These are phyloP conservation scores for Phlebiopsis gigantea DNA, from an alignment of 768 basidiomycete species.

Conservation along the genomic window DNA sequence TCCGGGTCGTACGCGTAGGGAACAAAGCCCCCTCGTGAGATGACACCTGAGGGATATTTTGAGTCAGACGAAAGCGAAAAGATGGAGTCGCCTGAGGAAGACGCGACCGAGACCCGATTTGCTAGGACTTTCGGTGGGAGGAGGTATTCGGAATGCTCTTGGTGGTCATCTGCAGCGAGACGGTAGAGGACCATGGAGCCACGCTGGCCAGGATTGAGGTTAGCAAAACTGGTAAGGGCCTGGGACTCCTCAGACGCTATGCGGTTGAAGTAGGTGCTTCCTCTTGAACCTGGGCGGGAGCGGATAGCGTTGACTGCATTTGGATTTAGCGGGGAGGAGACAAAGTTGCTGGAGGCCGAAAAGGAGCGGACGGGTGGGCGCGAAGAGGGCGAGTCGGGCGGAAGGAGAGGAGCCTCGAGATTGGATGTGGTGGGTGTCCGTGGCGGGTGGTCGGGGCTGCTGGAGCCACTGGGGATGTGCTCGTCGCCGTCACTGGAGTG, in stretches of 20 bases:
- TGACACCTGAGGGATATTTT: constrained; percentile 53
- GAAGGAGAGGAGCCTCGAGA: constrained; percentile 28
- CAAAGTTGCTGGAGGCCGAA: constrained; percentile 30
- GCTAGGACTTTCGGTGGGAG: constrained; percentile 26
- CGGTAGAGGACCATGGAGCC: constrained; percentile 69
- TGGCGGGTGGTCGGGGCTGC: constrained; percentile 12
- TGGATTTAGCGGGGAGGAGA: constrained; percentile 52
- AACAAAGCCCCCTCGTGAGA: constrained; percentile 37
- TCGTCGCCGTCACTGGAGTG: constrained; percentile 6
- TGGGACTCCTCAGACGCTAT: constrained; percentile 41
- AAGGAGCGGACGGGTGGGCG: constrained; percentile 21
- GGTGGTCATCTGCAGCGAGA: constrained; percentile 38
- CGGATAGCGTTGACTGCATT: constrained; percentile 29
- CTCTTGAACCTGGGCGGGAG: constrained; percentile 35
- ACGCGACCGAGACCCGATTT: constrained; percentile 40
- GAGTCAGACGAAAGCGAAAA: constrained; percentile 48
- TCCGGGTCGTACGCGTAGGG: constrained; percentile 71
- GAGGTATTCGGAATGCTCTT: constrained; percentile 27
- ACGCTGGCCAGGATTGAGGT: constrained; percentile 27
- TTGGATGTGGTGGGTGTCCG: constrained; percentile 23
- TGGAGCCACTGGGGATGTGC: constrained; percentile 9
- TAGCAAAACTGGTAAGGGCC: constrained; percentile 30
- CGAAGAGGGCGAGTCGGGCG: constrained; percentile 16
- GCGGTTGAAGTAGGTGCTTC: constrained; percentile 37
- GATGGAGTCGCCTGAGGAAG: constrained; percentile 47